phyloP scores from a whole-genome alignment of 257 asterid species.

The Handroanthus guayacan region DNA sequence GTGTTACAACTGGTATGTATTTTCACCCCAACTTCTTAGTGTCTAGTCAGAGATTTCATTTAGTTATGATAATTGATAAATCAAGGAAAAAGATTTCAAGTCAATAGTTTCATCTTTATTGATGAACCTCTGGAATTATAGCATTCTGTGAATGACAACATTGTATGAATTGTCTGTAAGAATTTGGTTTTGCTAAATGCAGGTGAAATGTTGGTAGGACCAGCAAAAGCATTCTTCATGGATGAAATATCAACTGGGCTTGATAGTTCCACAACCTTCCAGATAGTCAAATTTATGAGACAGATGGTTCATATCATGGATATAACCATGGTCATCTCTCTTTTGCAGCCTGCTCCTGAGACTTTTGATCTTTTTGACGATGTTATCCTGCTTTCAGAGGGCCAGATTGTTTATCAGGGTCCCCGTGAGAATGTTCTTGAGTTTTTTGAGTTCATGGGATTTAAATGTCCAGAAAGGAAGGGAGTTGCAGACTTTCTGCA shows the following conservation, averaged over 20 bases:
- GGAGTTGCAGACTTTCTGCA: conserved; percentile 69
- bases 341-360: conserved; percentile 73
- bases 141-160: too few species aligned
- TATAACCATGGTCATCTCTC: conserved; percentile 65
- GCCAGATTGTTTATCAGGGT: conserved; percentile 66
- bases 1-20: conserved; percentile 69
- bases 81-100: too few species aligned
- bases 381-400: conserved; percentile 68
- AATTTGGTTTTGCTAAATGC: conserved; percentile 26
- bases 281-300: conserved; percentile 63
- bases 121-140: too few species aligned
- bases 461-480: conserved; percentile 73
- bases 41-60: neutral
- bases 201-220: conserved; percentile 80
- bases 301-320: conserved; percentile 73
- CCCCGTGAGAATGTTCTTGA: conserved; percentile 62
- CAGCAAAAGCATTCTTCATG: conserved; percentile 76
- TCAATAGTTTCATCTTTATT: too few species aligned
- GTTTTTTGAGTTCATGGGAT: conserved; percentile 60
- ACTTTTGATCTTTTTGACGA: conserved; percentile 68
- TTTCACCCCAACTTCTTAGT: neutral
- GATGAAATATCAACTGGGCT: conserved; percentile 75
- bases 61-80: conserved; percentile 10
- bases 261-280: conserved; percentile 75
- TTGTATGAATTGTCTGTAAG: neutral